Base-by-base conservation (phyloP, 768 basidiomycete genomes). In the Auricularia sp. region DNA sequence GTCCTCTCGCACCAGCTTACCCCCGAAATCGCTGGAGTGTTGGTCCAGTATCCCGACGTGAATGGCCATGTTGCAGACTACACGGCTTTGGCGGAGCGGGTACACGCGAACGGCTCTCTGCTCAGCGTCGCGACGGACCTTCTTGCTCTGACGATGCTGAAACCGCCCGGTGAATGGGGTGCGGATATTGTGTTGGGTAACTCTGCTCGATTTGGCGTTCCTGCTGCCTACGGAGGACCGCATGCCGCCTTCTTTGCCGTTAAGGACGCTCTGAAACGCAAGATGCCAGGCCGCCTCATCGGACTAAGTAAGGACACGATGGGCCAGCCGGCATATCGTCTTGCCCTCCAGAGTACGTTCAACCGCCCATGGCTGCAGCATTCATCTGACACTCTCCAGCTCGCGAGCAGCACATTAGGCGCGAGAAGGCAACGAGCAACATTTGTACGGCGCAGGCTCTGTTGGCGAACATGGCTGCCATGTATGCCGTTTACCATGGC, bases 391-490 rank as follows among this genome's bases (percentile, higher is more conserved):
- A 3, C 18, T 23, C n/a, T 21, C 35, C 65, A 96, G 93, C 95
- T 65, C 90, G 94, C 34, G 93, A 97, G 73, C 95, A 96, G 75
- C 94, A 97, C 71, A 97, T 98, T 67, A 89, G 96, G 65, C 90
- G 96, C 23, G 96, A 99, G 74, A 98, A 94, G 78, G 96, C 97
- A 0, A 99, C 97, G 3, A 94, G 91, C 72, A 98, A 98, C 72
- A 97, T 99, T 65, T 99, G 97, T 73, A 99, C 97, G 5, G 92
- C 91, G 68, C 95, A 99, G 76, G 97, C 93, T 0, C 84, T 99
- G 18, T 88, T 99, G 34, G 97, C 97, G 21, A 99, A 99, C 77
- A 98, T 98, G 93, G 93, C 97, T 21, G 94, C 95, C 42, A 98
- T 99, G 96, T 94, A 93, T 72, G 94, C 94, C 5, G 85, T 98